These are phyloP conservation scores for Stromatinia cepivora DNA, from an alignment of 2,329 filamentous ascomycete genomes.

Conservation along the genomic window DNA sequence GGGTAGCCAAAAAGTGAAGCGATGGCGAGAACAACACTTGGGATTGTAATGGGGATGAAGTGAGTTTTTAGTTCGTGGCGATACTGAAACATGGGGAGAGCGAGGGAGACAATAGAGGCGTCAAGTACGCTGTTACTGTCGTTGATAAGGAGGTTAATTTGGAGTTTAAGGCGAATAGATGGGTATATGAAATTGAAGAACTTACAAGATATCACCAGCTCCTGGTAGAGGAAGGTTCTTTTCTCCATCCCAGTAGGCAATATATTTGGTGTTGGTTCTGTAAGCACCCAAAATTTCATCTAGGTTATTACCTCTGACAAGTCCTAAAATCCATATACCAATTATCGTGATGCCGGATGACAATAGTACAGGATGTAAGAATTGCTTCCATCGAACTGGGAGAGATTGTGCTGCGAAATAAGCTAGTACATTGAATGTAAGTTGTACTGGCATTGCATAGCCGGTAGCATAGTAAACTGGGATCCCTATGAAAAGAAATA, in stretches of 20 bases:
- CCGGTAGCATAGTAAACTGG: conserved; percentile 55
- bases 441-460: conserved; percentile 51
- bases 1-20: conserved; percentile 59
- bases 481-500: conserved; percentile 54
- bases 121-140: conserved; percentile 51
- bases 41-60: conserved; percentile 55
- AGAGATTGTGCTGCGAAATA: conserved; percentile 54
- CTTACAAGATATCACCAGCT: conserved; percentile 55
- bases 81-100: conserved; percentile 62
- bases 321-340: conserved; percentile 54
- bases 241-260: conserved; percentile 50
- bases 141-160: not conserved
- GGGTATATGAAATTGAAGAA: not conserved
- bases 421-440: conserved; percentile 52
- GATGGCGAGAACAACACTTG: conserved; percentile 53
- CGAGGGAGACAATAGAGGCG: conserved; percentile 58
- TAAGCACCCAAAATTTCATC: conserved; percentile 48
- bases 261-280: conserved; percentile 54
- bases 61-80: conserved; percentile 54
- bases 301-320: conserved; percentile 47
- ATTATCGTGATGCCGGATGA: conserved; percentile 55
- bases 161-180: not conserved
- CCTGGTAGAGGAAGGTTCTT: conserved; percentile 46
- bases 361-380: conserved; percentile 59
- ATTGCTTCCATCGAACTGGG: conserved; percentile 50